Evolutionary conservation across 176 grass and related monocot species (phyloP), one percentile per base, ranked within the genome.

Genomic region (Oropetium thomaeum): DNA sequence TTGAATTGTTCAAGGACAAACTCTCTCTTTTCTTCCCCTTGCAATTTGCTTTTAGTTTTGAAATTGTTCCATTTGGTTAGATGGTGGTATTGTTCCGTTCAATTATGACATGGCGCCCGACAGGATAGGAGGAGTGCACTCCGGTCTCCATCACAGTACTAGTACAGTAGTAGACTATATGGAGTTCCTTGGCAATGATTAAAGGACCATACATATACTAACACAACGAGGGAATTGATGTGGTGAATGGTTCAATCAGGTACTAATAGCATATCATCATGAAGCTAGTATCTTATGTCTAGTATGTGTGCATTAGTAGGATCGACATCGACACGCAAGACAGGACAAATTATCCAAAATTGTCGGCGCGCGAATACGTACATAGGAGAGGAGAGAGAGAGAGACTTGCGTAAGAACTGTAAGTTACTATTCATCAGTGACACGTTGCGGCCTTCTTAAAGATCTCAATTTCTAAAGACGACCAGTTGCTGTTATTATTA

Each of bases 71-170:
- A n/a, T n/a, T n/a, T n/a, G n/a, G 20, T 48, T 28, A 11, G 27
- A 1, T n/a, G n/a, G 40, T 34, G 34, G 39, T 33, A 48, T 81
- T 37, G 73, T 5, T n/a, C 65, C 19, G 19, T 12, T 43, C 32
- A 73, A 69, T 69, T 54, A 55, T 79, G 63, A 10, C 75, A 44
- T 63, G 45, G 57, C 79, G 19, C 30, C 80, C 69, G 54, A 74
- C 86, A 69, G 53, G 9, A 62, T 83, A 88, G 63, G 80, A 69
- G 35, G 30, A 69, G 62, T 79, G 80, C 86, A 79, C 75, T 83
- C 43, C 13, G 44, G 80, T 83, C 80, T 69, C 62, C 35, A 30
- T 79, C 75, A 7, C 25, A 51, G n/a, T 67, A 79, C 52, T n/a
- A 74, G 49, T 9, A 14, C 28, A 14, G 25, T n/a, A n/a, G n/a